phyloP scores from a whole-genome alignment of 2,329 filamentous ascomycete genomes.

The Falciphora oryzae region DNA sequence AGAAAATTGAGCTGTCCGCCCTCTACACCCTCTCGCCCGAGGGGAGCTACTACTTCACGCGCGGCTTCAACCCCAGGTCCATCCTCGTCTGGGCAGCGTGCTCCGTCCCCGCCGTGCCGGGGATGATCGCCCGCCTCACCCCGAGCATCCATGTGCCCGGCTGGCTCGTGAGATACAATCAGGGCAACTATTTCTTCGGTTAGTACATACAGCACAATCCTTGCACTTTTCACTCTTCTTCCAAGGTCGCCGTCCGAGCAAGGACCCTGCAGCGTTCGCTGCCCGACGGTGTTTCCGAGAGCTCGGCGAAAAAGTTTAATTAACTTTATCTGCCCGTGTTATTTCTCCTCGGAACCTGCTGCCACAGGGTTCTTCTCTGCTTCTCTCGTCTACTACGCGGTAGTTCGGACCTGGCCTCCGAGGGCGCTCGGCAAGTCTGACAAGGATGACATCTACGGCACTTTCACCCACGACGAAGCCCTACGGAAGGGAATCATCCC shows the following conservation, averaged over 20 bases:
- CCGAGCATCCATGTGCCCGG: conserved; percentile 1
- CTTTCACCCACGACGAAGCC: conserved; percentile 37
- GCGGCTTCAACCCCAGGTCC: conserved; percentile 29
- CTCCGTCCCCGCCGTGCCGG: conserved; percentile 5
- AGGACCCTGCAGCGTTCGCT: neutral
- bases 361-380: conserved; percentile 7
- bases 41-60: conserved; percentile 36
- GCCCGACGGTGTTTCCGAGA: neutral
- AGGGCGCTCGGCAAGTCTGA: conserved; percentile 36
- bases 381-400: conserved; percentile 4
- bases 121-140: conserved; percentile 4
- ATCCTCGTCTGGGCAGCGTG: conserved; percentile 6
- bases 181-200: conserved; percentile 9
- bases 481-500: conserved; percentile 1
- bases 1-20: conserved; percentile 6
- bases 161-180: conserved; percentile 4
- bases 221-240: neutral
- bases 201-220: neutral
- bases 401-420: conserved; percentile 34
- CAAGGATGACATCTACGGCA: conserved; percentile 36
- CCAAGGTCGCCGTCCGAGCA: neutral
- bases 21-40: conserved; percentile 26
- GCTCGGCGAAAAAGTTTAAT: neutral
- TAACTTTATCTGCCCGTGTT: neutral
- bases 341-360: neutral